Conservation (phyloP, 768 basidiomycete species). For the Tephrocybe sp. region DNA sequence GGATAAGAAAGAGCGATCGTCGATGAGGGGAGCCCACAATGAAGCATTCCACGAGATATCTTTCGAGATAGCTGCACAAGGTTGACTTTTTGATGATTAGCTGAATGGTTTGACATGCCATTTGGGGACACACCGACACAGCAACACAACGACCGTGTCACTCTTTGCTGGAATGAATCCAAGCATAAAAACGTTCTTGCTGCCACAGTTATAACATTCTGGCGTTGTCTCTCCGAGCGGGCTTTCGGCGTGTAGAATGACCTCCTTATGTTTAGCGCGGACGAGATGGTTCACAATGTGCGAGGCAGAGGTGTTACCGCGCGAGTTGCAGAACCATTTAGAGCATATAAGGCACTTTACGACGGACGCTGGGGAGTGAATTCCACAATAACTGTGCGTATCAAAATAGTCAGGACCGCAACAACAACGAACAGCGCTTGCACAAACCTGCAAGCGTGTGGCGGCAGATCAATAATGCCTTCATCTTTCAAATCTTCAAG, state of each 20-base stretch:
- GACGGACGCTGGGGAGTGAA: constrained; percentile 95
- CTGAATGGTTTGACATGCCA: constrained; percentile 4
- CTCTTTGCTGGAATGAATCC: constrained; percentile 99
- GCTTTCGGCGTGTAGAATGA: constrained; percentile 92
- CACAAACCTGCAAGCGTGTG: constrained; percentile 92
- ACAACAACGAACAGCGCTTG: constrained; percentile 8
- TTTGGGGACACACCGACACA: constrained; percentile 76
- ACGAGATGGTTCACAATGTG: constrained; percentile 99
- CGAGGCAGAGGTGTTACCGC: constrained; percentile 96
- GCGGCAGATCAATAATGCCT: constrained; percentile 72
- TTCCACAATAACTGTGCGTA: constrained; percentile 85
- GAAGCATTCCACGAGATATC: constrained; percentile 99
- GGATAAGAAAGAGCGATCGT: constrained; percentile 97
- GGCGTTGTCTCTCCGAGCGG: constrained; percentile 97
- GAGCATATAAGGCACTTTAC: constrained; percentile 92
- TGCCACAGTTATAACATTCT: constrained; percentile 99
- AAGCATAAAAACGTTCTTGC: constrained; percentile 99
- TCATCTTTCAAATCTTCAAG: constrained; percentile 90
- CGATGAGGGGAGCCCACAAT: constrained; percentile 97
- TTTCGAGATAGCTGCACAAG: constrained; percentile 94
- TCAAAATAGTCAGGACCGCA: constrained; percentile 13
- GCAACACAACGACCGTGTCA: constrained; percentile 95
- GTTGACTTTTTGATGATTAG: constrained; percentile 64
- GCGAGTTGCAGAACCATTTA: constrained; percentile 99
- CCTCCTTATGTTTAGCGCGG: constrained; percentile 98